These are phyloP conservation scores for Tolypocladium endophyticum DNA, from an alignment of 2,329 filamentous ascomycete genomes.

Conservation along the genomic window DNA sequence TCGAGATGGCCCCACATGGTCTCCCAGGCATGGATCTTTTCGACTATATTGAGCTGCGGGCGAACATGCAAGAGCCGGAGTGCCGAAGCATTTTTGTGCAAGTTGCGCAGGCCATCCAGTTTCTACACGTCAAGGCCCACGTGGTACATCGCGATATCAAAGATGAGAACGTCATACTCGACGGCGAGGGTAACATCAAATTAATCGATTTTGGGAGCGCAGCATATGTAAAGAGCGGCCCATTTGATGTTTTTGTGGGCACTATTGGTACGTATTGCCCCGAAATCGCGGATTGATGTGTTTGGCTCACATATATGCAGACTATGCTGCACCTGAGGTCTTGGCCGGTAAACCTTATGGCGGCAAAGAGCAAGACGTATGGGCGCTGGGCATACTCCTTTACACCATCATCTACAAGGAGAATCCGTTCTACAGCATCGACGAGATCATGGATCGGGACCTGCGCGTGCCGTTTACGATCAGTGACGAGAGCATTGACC, in stretches of 20 bases:
- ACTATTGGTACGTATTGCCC: conserved; percentile 67
- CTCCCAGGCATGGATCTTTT: conserved; percentile 97
- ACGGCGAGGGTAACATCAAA: conserved; percentile 92
- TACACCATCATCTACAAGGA: conserved; percentile 99
- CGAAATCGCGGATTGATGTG: not conserved
- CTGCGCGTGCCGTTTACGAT: conserved; percentile 80
- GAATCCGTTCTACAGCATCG: conserved; percentile 97
- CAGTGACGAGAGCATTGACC: conserved; percentile 84
- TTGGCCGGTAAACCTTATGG: conserved; percentile 84
- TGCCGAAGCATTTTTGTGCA: conserved; percentile 93
- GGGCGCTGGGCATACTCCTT: conserved; percentile 90
- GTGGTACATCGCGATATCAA: conserved; percentile 98
- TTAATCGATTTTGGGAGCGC: conserved; percentile 97
- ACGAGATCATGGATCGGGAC: conserved; percentile 98
- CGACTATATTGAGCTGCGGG: conserved; percentile 92
- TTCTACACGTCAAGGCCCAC: conserved; percentile 79
- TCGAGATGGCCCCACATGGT: conserved; percentile 94
- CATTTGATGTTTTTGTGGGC: conserved; percentile 97
- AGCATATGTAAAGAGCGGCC: conserved; percentile 95
- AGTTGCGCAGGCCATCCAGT: conserved; percentile 79
- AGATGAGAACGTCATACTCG: conserved; percentile 93
- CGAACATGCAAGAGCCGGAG: conserved; percentile 93
- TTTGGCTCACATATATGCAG: conserved; percentile 32
- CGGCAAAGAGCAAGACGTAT: conserved; percentile 96
- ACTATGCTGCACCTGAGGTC: conserved; percentile 98